Evolutionary conservation across 768 basidiomycete species (phyloP).

Genomic region (Agrocybe pediades): DNA sequence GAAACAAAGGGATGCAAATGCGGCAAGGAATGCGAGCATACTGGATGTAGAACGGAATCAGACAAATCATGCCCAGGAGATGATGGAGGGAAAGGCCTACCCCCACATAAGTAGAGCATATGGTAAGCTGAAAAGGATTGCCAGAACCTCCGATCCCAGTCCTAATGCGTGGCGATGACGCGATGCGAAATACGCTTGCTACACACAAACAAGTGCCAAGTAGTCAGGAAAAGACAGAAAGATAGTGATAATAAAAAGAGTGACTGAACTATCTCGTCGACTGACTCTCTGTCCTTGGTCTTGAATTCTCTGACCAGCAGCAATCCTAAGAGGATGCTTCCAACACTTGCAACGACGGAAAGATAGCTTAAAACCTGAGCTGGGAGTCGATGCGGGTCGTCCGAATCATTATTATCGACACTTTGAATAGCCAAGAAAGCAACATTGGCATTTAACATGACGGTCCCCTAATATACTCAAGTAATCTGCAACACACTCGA

Average conservation of each 20-base stretch:
- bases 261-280: neutral
- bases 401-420: conserved; percentile 23
- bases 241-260: conserved; percentile 3
- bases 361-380: conserved; percentile 48
- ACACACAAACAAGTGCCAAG: neutral
- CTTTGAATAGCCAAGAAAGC: conserved; percentile 54
- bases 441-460: conserved; percentile 59
- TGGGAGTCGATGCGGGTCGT: conserved; percentile 24
- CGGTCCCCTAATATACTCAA: conserved; percentile 42
- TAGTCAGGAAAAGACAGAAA: conserved; percentile 10
- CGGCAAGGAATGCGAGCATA: conserved; percentile 21
- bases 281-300: conserved; percentile 5
- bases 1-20: conserved; percentile 22
- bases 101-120: conserved; percentile 62
- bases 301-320: conserved; percentile 42
- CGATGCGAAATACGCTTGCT: neutral
- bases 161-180: conserved; percentile 14
- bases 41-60: conserved; percentile 9
- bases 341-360: conserved; percentile 45
- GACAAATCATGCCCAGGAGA: neutral
- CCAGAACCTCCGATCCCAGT: conserved; percentile 50
- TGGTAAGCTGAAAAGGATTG: conserved; percentile 58
- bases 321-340: conserved; percentile 44
- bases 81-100: conserved; percentile 16
- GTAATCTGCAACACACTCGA: neutral